Base-by-base conservation (phyloP, 139 green algal species). In the Tetratostichococcus sp. region DNA sequence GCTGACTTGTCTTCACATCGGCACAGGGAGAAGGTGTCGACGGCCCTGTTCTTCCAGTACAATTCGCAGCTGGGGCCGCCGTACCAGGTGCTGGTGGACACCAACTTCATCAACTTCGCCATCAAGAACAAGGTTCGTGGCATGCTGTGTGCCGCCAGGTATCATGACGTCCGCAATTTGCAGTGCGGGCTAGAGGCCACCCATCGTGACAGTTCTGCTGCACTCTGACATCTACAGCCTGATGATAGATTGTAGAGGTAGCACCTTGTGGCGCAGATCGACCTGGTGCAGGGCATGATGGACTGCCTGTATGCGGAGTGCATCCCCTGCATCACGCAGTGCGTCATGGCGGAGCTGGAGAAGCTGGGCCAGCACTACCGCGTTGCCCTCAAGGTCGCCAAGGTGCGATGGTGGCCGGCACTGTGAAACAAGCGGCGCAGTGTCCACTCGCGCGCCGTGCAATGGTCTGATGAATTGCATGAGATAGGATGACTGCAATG, bases 71-170 rank as follows among this genome's bases (percentile, higher is more conserved):
- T 99, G 23, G 96, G 96, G 0, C 96, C 95, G 28, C 96, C 96
- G 28, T 99, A 99, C 84, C 90, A 96, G 66, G 91, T 99, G 30
- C 81, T 99, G 8, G 86, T 99, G 23, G 96, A 99, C 75, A 99
- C 96, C 69, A 99, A 99, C 88, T 99, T 99, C 88, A 99, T 99
- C 83, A 99, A 99, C 80, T 99, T 99, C 75, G 96, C 92, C 69
- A 98, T 99, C 70, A 93, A 95, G 67, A 99, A 99, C 88, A 99
- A 99, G 85, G 89, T 94, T 67, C 69, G 65, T n/a, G n/a, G n/a
- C n/a, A n/a, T n/a, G n/a, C n/a, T n/a, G n/a, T n/a, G n/a, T n/a
- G n/a, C 0, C 25, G 35, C n/a, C 19, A 25, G 65, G 1, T 35
- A 16, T 33, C 31, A 62, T 72, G 3, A 30, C 67, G 74, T 19